Percentiles rank a stretch among this genome's conserved stretches.
phyloP scores from a whole-genome alignment of 164 flowering plant genomes.

The Houttuynia cordata region DNA sequence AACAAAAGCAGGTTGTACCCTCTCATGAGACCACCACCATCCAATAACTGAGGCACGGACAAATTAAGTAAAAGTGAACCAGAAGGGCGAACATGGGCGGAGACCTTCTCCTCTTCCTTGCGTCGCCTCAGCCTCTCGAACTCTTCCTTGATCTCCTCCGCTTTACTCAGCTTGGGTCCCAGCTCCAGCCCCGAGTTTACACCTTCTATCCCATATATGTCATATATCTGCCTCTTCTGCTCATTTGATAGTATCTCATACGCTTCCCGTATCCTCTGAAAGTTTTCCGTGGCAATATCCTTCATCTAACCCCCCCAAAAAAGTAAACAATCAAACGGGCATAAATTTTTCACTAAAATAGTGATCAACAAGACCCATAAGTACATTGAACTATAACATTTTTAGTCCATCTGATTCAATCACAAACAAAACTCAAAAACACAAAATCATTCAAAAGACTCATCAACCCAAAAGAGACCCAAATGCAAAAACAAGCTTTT shows the following conservation, averaged over 20 bases:
- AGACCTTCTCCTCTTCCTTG: constrained; percentile 57
- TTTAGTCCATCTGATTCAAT: too few species aligned
- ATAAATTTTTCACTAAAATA: too few species aligned
- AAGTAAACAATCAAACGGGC: neutral
- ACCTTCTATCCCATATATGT: constrained; percentile 98
- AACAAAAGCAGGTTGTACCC: constrained; percentile 45
- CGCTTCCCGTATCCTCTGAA: constrained; percentile 88
- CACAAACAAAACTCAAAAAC: too few species aligned
- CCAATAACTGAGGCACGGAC: constrained; percentile 67
- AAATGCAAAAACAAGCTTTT: too few species aligned
- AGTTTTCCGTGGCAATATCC: constrained; percentile 86
- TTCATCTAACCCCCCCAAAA: constrained; percentile 51
- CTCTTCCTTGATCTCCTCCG: constrained; percentile 77
- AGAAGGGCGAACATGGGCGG: constrained; percentile 51
- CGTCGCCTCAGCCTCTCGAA: constrained; percentile 56
- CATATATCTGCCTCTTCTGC: constrained; percentile 73
- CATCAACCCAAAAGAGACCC: too few species aligned
- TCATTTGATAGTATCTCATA: constrained; percentile 83
- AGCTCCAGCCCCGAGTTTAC: constrained; percentile 84
- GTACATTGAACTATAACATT: too few species aligned
- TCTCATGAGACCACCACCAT: constrained; percentile 67
- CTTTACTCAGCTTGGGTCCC: constrained; percentile 66
- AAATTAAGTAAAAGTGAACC: constrained; percentile 59
- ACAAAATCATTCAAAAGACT: too few species aligned
- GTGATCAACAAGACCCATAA: too few species aligned